Percentiles rank a stretch among this genome's conserved stretches.
Evolutionary conservation across 2,329 filamentous ascomycete genomes (phyloP).

Genomic region (Botrytis sinoallii): DNA sequence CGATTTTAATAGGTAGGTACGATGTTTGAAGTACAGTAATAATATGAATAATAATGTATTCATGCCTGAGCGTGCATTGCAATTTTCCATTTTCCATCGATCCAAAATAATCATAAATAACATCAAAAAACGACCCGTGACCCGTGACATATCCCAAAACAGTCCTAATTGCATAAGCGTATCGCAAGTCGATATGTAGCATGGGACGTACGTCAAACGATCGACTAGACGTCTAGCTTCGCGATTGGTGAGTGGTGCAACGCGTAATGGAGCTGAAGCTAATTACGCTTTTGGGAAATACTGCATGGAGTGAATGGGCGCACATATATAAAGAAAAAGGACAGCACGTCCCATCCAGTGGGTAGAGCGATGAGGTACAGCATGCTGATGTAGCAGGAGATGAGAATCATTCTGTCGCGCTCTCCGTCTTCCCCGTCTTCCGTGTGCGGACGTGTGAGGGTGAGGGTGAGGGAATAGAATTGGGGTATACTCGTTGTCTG

Average conservation of each 20-base stretch:
- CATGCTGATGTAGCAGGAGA: constrained; percentile 4
- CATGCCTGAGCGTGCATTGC: constrained; percentile 4
- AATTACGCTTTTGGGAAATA: constrained; percentile 3
- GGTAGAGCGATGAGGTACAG: constrained; percentile 14
- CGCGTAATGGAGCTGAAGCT: constrained; percentile 14
- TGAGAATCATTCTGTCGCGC: constrained; percentile 13
- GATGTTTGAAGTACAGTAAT: neutral
- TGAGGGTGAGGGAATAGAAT: neutral
- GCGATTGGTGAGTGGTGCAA: constrained; percentile 4
- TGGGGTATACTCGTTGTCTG: neutral
- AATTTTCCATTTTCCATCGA: neutral
- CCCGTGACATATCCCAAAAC: constrained; percentile 11
- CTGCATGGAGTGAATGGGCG: constrained; percentile 16
- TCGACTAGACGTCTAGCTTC: neutral
- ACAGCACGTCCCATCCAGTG: constrained; percentile 15
- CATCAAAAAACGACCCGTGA: neutral
- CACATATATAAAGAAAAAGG: constrained; percentile 17
- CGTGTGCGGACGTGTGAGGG: neutral
- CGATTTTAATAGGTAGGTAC: neutral
- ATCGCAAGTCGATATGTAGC: constrained; percentile 2
- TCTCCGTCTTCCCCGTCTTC: constrained; percentile 1
- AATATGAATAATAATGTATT: neutral
- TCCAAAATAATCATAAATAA: neutral
- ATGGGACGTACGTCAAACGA: neutral
- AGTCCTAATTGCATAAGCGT: constrained; percentile 11